Conservation (phyloP, 371 early-diverging fungal genomes). For the Syncephalis plumigaleata region DNA sequence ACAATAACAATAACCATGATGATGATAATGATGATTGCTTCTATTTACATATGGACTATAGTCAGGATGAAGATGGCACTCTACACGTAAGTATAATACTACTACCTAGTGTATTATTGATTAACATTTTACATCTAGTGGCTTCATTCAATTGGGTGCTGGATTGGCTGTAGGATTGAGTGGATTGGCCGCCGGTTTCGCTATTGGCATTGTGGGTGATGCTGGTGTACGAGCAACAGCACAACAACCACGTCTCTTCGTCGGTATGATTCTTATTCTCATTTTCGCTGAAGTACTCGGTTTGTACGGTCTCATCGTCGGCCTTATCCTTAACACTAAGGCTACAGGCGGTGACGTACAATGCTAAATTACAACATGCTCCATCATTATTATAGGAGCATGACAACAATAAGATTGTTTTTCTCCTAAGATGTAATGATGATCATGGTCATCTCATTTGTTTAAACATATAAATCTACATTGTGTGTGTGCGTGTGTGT, state of each 20-base stretch:
- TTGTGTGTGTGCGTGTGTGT: no score
- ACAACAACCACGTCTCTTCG: constrained; percentile 65
- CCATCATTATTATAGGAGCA: no score
- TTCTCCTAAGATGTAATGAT: no score
- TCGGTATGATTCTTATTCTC: constrained; percentile 71
- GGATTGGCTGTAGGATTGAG: constrained; percentile 74
- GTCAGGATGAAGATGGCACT: constrained; percentile 34
- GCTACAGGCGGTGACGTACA: constrained; percentile 12
- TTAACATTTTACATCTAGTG: constrained; percentile 14
- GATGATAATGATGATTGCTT: no score
- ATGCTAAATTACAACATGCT: neutral
- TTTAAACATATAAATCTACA: no score
- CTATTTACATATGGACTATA: constrained; percentile 1
- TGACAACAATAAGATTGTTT: no score
- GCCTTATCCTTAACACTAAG: constrained; percentile 64
- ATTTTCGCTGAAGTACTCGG: constrained; percentile 91
- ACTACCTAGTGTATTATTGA: neutral
- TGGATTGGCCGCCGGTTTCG: constrained; percentile 82
- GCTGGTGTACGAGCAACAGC: constrained; percentile 70
- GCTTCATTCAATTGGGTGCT: constrained; percentile 70
- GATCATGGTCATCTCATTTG: no score
- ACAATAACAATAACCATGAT: neutral
- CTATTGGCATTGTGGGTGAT: constrained; percentile 83
- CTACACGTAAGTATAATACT: constrained; percentile 13
- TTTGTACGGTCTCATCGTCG: constrained; percentile 77